These are phyloP conservation scores for Phytomonas francai DNA, from an alignment of 208 protist species.

Conservation along the genomic window DNA sequence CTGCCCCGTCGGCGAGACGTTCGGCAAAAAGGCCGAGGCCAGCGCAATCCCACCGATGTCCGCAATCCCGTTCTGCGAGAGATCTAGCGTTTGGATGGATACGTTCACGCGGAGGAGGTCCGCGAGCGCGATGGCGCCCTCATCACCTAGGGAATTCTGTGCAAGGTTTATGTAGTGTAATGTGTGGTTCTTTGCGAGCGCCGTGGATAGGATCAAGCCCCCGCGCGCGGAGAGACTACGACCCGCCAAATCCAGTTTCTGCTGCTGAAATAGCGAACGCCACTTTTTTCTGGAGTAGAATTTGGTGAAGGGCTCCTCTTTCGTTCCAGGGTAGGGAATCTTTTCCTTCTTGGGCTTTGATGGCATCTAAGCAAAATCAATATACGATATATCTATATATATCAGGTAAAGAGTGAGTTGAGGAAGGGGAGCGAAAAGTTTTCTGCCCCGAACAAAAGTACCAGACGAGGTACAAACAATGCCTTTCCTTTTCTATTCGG, in stretches of 20 bases:
- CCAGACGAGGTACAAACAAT: neutral
- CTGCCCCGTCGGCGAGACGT: constrained; percentile 65
- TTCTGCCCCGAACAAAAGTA: neutral
- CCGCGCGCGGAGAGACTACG: constrained; percentile 45
- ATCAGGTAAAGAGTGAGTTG: neutral
- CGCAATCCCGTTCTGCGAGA: constrained; percentile 70
- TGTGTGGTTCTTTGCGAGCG: constrained; percentile 55
- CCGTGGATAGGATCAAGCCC: constrained; percentile 53
- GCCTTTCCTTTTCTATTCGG: constrained; percentile 1
- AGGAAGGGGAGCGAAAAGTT: neutral
- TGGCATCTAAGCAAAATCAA: neutral
- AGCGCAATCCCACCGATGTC: constrained; percentile 81
- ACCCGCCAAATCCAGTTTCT: constrained; percentile 44
- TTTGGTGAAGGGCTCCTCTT: constrained; percentile 58
- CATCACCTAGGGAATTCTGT: constrained; percentile 69
- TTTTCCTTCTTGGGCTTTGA: constrained; percentile 50
- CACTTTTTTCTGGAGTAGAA: constrained; percentile 81
- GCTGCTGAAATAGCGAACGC: constrained; percentile 41
- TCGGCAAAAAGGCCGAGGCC: constrained; percentile 78
- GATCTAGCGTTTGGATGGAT: constrained; percentile 53
- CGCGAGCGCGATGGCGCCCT: constrained; percentile 56
- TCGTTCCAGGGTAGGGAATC: constrained; percentile 62
- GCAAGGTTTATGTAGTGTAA: constrained; percentile 54
- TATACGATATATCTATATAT: neutral
- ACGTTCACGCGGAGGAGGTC: constrained; percentile 62